Evolutionary conservation across 352 stramenopile genomes (phyloP), one percentile per base, ranked within the genome.

Genomic region (Peronospora destructor): DNA sequence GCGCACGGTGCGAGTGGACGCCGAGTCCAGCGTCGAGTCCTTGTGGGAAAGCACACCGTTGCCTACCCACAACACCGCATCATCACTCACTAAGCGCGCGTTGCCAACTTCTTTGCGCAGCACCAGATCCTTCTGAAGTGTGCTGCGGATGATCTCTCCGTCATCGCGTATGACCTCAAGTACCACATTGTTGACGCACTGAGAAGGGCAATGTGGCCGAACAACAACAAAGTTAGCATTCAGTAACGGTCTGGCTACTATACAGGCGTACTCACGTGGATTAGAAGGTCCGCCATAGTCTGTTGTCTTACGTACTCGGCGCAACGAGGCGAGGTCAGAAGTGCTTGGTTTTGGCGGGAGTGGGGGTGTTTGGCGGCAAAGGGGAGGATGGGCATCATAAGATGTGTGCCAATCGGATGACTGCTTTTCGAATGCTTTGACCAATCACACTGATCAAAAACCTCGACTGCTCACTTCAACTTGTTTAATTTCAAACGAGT

Each of bases 101-200:
- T 92, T 92, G 19, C 79, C 78, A 14, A 90, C 54, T 47, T 92
- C 82, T 49, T 89, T 90, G 50, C 84, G 85, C 33, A 92, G 63
- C 14, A 74, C 45, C 11, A 92, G 56, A 9, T 62, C 49, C 2
- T 49, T 66, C 40, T 67, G 56, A 14, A 90, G 60, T 17, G 59
- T 59, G 26, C 36, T 60, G 38, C 53, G 59, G 26, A 67, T 42
- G 17, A 76, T 50, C 17, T 62, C 49, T 42, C 73, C 79, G 48
- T 84, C 66, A 34, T 69, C 61, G 32, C 60, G 59, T 19, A 47
- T 52, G 37, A 83, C 65, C 42, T 88, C 73, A 13, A 88, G 54
- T 48, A 74, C 64, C 23, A 88, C 79, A 37, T 64, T 58, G 28
- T 59, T 69, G 5, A 68, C 49, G 49, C 79, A 90, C 79, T 88